A percentile compares a stretch with the other conserved stretches of the same genome.
phyloP scores from a whole-genome alignment of 2,329 filamentous ascomycete species.

The Pseudogymnoascus sp. region DNA sequence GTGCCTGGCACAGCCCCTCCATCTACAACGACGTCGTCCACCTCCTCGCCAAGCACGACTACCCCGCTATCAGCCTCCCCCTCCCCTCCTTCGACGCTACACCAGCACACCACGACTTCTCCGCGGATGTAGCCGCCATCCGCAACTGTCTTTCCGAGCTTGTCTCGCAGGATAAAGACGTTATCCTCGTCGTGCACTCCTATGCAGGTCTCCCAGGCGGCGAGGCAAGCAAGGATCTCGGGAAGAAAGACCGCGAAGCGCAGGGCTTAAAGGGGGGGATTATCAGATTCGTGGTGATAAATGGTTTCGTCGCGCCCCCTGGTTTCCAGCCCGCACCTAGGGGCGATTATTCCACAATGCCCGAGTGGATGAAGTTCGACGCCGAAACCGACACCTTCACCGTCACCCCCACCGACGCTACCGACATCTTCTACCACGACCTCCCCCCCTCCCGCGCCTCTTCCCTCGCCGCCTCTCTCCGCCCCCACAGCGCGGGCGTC shows the following conservation, averaged over 20 bases:
- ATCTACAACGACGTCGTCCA: not conserved
- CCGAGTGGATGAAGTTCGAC: not conserved
- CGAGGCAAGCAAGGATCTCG: conserved; percentile 20
- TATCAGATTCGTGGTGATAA: not conserved
- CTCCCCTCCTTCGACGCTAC: conserved; percentile 11
- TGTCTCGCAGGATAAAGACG: conserved; percentile 13
- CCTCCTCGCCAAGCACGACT: not conserved
- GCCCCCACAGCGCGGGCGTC: not conserved
- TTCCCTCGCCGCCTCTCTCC: not conserved
- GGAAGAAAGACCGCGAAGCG: conserved; percentile 18
- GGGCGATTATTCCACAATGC: not conserved
- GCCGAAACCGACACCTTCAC: not conserved
- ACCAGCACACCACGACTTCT: conserved; percentile 12
- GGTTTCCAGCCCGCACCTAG: not conserved
- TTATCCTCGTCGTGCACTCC: conserved; percentile 22
- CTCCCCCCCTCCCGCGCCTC: not conserved
- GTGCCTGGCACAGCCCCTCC: not conserved
- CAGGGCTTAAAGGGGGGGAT: not conserved
- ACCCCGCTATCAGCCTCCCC: not conserved
- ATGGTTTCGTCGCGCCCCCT: not conserved
- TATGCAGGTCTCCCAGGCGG: conserved; percentile 21
- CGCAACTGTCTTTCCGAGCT: conserved; percentile 5
- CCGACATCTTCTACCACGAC: not conserved
- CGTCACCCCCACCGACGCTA: not conserved
- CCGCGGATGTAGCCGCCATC: conserved; percentile 8